Base-by-base conservation (phyloP, 2,329 filamentous ascomycete genomes). In the Apiospora phragmitis region DNA sequence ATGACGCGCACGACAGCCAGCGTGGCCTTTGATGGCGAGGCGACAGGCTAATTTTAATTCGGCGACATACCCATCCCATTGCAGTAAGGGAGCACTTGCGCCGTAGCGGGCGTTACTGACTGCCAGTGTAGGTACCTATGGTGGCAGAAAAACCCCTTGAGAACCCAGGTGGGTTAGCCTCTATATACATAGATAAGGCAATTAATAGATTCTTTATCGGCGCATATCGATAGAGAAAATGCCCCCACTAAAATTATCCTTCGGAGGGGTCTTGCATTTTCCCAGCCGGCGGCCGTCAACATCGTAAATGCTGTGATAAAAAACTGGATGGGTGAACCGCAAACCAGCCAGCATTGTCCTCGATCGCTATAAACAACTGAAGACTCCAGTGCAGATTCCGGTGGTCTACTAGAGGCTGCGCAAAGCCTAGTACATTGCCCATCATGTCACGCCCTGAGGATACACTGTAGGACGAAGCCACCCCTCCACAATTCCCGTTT, bases 401-500 rank as follows among this genome's bases (percentile, higher is more conserved):
- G 32, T 38, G 55, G 55, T n/a, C 32, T n/a, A 38, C 32, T n/a
- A 62, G 29, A 38, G 21, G 32, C 38, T 62, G 55, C 32, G 55
- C 55, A 62, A n/a, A 62, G 29, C 18, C 32, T 38, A 11, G 4
- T 41, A 41, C 38, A 6, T 38, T 62, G 65, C 42, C 80, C 84
- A 92, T 65, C 79, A 98, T 99, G 96, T 98, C 96, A 79, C 94
- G 96, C 76, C 96, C 96, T 74, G 96, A 99, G 87, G 96, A 99
- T 84, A 93, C 90, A 75, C 91, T 98, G 93, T 96, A 87, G 78
- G 89, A n/a, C n/a, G n/a, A 77, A 69, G 67, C 72, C 72, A 42
- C 73, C 70, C 70, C 68, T 69, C 70, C 69, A 70, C 65, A 69
- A n/a, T 42, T 71, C 70, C 69, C 71, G n/a, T 42, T 66, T 70